Evolutionary conservation across 169 alveolate genomes (phyloP), one percentile per base, ranked within the genome.

Genomic region (Eimeria falciformis): DNA sequence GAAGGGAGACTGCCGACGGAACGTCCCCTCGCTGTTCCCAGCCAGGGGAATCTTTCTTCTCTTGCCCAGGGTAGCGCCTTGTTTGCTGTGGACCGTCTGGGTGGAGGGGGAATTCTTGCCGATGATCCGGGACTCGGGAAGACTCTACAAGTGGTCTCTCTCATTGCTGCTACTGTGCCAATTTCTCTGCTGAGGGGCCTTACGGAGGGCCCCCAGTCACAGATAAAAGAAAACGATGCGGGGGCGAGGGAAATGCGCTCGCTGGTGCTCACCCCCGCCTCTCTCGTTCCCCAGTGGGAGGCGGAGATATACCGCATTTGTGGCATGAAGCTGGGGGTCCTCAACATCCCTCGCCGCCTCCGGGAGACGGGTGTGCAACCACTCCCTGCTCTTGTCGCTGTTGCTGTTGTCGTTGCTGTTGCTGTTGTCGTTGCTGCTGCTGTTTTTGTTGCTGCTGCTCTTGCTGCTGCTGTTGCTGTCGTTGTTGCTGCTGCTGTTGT

Each of bases 261-360:
- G 75, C 75, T 62, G 23, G 75, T 62, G 27, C 75, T 62, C 14
- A 21, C 75, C 25, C 75, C 75, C 43, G 75, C 75, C 75, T n/a
- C 43, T 62, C 27, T 62, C 18, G 43, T 62, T 5, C 9, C 75
- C 17, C 75, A 62, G 75, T 62, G 75, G 75, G 75, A 62, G 25
- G 29, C 40, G 4, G 75, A 62, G 29, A 62, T 62, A 21, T 29
- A 62, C 40, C 23, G 29, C 40, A 1, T 62, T 29, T 17, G 40
- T 62, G 75, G 75, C 75, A 62, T 17, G 37, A 17, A 62, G 29
- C 23, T 62, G 29, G 17, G 40, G 17, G 75, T 62, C 40, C 37
- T 62, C 40, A 62, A 62, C 25, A 23, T 62, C 17, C 23, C 27
- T n/a, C 29, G 40, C 40, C 75, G 37, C 23, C 23, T 62, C 17